A percentile compares a stretch with the other conserved stretches of the same genome.
phyloP scores from a whole-genome alignment of 768 basidiomycete genomes.

The Suillus fuscotomentosus region DNA sequence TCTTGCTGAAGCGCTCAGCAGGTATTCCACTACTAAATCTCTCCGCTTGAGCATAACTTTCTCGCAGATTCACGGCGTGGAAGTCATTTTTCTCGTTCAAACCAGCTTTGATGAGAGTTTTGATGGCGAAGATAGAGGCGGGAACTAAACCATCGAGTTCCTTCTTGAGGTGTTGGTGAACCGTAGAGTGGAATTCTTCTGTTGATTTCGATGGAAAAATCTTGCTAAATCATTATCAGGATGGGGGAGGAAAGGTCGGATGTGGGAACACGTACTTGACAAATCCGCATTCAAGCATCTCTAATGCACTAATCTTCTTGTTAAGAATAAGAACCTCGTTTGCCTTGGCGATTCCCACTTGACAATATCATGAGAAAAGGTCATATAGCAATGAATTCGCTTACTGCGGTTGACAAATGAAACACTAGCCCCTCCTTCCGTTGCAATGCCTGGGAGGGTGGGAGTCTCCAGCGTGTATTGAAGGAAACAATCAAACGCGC shows the following conservation, averaged over 20 bases:
- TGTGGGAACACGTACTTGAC: constrained; percentile 49
- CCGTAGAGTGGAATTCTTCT: constrained; percentile 52
- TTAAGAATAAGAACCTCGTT: constrained; percentile 74
- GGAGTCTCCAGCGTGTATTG: constrained; percentile 5
- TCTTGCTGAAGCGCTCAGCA: constrained; percentile 46
- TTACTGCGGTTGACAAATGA: constrained; percentile 65
- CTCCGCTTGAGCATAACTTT: constrained; percentile 71
- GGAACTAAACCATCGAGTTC: constrained; percentile 59
- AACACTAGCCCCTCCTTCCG: constrained; percentile 70
- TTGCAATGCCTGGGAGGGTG: constrained; percentile 49
- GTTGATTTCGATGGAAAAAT: constrained; percentile 57
- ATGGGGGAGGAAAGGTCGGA: neutral
- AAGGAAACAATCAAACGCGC: constrained; percentile 2
- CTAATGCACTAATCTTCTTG: constrained; percentile 59
- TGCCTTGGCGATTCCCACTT: constrained; percentile 68
- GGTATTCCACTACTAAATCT: constrained; percentile 64
- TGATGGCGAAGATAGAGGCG: constrained; percentile 50
- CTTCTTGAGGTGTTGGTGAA: constrained; percentile 46
- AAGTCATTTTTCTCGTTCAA: constrained; percentile 61
- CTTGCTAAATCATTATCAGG: constrained; percentile 37
- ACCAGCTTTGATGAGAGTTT: constrained; percentile 52
- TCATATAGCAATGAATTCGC: constrained; percentile 11
- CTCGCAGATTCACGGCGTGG: constrained; percentile 63
- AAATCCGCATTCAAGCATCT: constrained; percentile 60
- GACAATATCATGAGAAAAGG: neutral